phyloP scores from a whole-genome alignment of 768 basidiomycete species.

The Tricholoma saponaceum region DNA sequence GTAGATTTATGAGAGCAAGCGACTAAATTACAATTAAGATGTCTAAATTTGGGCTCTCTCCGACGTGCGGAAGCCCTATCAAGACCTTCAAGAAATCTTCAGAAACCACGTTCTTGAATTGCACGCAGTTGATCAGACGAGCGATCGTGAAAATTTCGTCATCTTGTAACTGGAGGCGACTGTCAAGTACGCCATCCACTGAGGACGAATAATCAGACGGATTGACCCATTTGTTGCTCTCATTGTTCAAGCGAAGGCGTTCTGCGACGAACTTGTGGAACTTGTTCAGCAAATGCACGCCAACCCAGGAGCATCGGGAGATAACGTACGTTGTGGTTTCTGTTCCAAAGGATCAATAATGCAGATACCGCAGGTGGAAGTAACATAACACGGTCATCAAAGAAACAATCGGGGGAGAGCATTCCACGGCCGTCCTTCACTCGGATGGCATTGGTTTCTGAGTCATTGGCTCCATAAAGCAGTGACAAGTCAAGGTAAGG shows the following conservation, averaged over 20 bases:
- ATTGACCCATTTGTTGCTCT: constrained; percentile 15
- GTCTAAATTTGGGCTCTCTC: constrained; percentile 12
- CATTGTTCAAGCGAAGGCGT: constrained; percentile 14
- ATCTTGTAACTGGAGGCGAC: constrained; percentile 14
- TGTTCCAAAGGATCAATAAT: constrained; percentile 19
- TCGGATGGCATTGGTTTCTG: background rate
- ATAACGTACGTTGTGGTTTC: constrained; percentile 20
- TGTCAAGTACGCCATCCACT: constrained; percentile 1
- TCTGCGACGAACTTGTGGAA: constrained; percentile 14
- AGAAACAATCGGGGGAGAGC: constrained; percentile 20
- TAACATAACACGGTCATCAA: constrained; percentile 11
- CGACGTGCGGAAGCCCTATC: constrained; percentile 16
- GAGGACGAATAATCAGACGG: constrained; percentile 3
- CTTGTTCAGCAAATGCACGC: background rate
- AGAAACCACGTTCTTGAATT: constrained; percentile 22
- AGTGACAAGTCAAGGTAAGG: background rate
- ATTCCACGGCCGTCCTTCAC: constrained; percentile 20
- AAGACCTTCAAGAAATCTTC: constrained; percentile 24
- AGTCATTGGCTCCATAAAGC: background rate
- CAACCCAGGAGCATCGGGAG: background rate
- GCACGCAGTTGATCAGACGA: constrained; percentile 20
- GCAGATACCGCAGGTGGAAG: constrained; percentile 13
- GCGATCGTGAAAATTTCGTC: constrained; percentile 23
- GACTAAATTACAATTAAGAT: constrained; percentile 12
- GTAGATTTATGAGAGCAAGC: no score